phyloP scores from a whole-genome alignment of 1,284 basidiomycete genomes.

The Cerioporus squamosus region DNA sequence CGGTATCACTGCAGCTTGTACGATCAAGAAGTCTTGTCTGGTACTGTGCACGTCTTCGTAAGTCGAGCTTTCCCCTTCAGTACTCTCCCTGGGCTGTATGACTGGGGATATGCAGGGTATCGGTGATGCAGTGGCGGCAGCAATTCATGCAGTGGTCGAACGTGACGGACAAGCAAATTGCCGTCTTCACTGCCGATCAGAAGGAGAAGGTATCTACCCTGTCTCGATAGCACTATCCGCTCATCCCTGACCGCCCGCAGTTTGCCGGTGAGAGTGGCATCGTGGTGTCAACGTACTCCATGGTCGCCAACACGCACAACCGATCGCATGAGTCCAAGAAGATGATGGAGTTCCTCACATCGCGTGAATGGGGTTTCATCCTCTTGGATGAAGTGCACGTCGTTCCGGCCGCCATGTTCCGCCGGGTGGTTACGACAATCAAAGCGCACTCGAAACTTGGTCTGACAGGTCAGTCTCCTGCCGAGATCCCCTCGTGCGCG shows the following conservation, averaged over 20 bases:
- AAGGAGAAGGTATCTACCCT: constrained; percentile 81
- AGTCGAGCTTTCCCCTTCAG: constrained; percentile 35
- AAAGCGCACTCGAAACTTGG: constrained; percentile 98
- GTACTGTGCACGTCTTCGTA: constrained; percentile 97
- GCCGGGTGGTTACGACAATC: constrained; percentile 94
- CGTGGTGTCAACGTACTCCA: constrained; percentile 97
- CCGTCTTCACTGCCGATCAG: constrained; percentile 94
- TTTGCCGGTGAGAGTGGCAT: constrained; percentile 95
- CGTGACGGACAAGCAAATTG: constrained; percentile 92
- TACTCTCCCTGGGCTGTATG: background rate
- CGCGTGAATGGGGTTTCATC: constrained; percentile 95
- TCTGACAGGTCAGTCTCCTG: constrained; percentile 68
- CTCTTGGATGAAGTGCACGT: constrained; percentile 97
- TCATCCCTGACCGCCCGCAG: constrained; percentile 42
- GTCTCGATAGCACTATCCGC: constrained; percentile 7
- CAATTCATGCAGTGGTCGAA: constrained; percentile 99
- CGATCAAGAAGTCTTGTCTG: constrained; percentile 99
- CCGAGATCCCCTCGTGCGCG: background rate
- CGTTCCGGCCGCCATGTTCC: constrained; percentile 96
- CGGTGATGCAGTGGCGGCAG: constrained; percentile 97
- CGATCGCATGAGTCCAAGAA: constrained; percentile 96
- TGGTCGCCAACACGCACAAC: constrained; percentile 97
- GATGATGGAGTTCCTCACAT: constrained; percentile 98
- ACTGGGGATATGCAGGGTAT: constrained; percentile 68
- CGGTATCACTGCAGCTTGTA: constrained; percentile 98